Evolutionary conservation across 75 land plant genomes (phyloP), one percentile per base, ranked within the genome.

Genomic region (Selaginella tamariscina): DNA sequence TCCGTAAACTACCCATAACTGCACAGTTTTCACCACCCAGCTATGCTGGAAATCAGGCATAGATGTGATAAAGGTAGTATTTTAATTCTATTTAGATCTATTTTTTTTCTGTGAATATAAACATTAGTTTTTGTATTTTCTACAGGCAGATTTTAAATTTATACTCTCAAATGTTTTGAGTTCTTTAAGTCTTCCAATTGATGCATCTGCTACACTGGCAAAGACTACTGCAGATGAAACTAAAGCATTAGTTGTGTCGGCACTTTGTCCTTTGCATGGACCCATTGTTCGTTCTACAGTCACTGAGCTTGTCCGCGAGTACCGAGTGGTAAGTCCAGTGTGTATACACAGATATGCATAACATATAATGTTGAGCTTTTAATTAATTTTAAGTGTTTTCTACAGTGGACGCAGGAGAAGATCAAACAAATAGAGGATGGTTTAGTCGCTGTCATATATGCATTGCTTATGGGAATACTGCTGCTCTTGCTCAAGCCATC

Each of bases 401-500:
- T 74, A 31, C 70, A 77, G 80, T 80, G 82, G 82, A 80, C 82
- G 33, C 33, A 65, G 32, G 76, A 65, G 31, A 78, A 65, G 68
- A 71, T 78, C 8, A 75, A 70, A 70, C 67, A 65, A 32, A 54
- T 68, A 30, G 81, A 72, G 29, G 82, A 80, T 32, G 75, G 75
- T 56, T 69, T 70, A 15, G 69, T 80, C 44, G 82, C 82, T 32
- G 80, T 80, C 22, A 73, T 80, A 27, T 80, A 80, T 66, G 82
- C 82, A 23, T 80, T 24, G 82, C 82, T 30, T 80, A 80, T 73
- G 82, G 82, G 31, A 80, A 80, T 56, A 80, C 82, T 23, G 72
- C 82, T 56, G 82, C 82, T 24, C 81, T 80, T 65, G 82, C 82
- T 32, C 80, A 77, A 56, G 82, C 81, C 26, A 80, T 80, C 33